phyloP scores from a whole-genome alignment of 257 asterid genomes.

The Rhazya stricta region DNA sequence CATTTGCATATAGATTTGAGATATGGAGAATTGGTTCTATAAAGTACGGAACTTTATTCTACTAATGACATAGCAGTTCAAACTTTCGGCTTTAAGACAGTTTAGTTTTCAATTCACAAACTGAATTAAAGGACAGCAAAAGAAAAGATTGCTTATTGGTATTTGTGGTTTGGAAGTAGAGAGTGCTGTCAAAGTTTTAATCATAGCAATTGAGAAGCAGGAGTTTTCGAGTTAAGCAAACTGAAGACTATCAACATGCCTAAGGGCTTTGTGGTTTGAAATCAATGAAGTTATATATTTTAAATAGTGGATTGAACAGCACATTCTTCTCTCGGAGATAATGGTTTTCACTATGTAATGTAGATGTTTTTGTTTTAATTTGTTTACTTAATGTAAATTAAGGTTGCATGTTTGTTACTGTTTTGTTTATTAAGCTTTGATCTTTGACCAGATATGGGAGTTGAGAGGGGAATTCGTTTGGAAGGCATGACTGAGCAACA shows the following conservation, averaged over 20 bases:
- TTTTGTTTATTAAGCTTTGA: conserved; percentile 5
- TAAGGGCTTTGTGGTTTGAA: background rate
- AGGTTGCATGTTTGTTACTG: background rate
- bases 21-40: background rate
- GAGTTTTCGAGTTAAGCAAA: too few species aligned
- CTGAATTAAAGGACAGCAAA: background rate
- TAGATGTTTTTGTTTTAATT: background rate
- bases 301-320: background rate
- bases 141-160: background rate
- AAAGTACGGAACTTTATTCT: background rate
- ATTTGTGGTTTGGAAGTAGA: background rate
- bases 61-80: background rate
- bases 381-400: background rate
- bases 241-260: background rate
- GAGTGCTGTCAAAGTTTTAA: background rate
- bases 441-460: conserved; percentile 50
- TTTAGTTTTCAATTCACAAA: too few species aligned
- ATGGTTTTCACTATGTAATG: background rate
- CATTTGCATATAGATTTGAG: background rate
- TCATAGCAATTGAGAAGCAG: background rate
- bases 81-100: background rate
- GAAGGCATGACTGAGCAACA: conserved; percentile 73
- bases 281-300: background rate
- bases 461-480: conserved; percentile 68
- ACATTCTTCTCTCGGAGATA: background rate